phyloP scores from a whole-genome alignment of 257 asterid species.

The Nemophila menziesii region DNA sequence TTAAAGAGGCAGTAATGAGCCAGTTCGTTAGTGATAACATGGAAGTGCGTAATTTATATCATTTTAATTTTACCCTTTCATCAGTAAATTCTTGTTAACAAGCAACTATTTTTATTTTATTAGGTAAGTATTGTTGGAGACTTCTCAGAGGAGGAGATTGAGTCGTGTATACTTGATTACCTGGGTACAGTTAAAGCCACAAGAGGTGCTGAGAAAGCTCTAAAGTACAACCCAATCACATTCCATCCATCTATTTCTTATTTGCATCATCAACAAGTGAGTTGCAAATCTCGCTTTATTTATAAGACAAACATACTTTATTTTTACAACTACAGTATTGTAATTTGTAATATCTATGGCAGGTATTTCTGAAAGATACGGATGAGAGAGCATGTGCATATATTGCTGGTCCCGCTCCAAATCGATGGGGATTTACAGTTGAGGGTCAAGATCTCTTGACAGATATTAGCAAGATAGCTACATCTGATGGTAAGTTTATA shows the following conservation, averaged over 20 bases:
- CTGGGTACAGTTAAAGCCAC: slow-evolving; percentile 77
- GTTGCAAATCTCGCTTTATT: slow-evolving; percentile 10
- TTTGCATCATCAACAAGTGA: slow-evolving; percentile 89
- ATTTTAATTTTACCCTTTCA: neutral
- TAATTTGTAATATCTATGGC: slow-evolving; percentile 8
- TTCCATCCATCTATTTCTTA: slow-evolving; percentile 56
- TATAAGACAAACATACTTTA: neutral
- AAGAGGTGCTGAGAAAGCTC: slow-evolving; percentile 58
- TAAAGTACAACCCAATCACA: slow-evolving; percentile 51
- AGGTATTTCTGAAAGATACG: slow-evolving; percentile 94
- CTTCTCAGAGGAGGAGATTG: slow-evolving; percentile 90
- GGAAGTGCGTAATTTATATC: slow-evolving; percentile 49
- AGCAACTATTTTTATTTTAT: slow-evolving; percentile 12
- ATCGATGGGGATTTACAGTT: slow-evolving; percentile 91
- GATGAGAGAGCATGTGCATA: slow-evolving; percentile 99
- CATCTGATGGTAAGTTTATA: slow-evolving; percentile 39
- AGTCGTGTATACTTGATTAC: slow-evolving; percentile 88
- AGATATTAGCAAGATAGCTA: slow-evolving; percentile 27
- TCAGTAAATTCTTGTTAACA: slow-evolving; percentile 5
- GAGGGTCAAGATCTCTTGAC: slow-evolving; percentile 76
- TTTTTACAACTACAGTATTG: neutral
- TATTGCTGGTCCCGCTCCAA: slow-evolving; percentile 98
- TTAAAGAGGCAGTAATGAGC: slow-evolving; percentile 90
- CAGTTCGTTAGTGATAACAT: slow-evolving; percentile 86
- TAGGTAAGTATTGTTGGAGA: slow-evolving; percentile 98